A percentile compares a stretch with the other conserved stretches of the same genome.
Conservation (phyloP, 495 filamentous ascomycete species). For the Staphylotrichum longicolle region DNA sequence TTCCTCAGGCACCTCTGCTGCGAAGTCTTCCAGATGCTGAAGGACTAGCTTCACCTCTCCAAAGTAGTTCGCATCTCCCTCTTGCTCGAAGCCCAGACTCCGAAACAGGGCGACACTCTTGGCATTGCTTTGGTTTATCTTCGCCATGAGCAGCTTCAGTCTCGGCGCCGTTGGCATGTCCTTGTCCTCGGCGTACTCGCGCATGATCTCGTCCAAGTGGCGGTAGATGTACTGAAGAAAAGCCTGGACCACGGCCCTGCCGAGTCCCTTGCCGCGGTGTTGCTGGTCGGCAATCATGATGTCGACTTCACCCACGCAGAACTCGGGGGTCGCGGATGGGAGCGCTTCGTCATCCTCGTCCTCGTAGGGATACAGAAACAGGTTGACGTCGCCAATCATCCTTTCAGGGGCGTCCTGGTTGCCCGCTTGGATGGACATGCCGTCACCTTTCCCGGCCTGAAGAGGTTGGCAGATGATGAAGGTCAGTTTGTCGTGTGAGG, state of each 20-base stretch:
- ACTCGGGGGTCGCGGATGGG: background rate
- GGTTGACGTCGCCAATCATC: constrained; percentile 86
- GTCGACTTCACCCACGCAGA: constrained; percentile 71
- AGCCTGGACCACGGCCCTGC: constrained; percentile 59
- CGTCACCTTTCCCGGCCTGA: background rate
- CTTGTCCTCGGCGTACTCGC: constrained; percentile 51
- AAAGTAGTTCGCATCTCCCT: constrained; percentile 50
- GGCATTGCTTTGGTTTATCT: constrained; percentile 44
- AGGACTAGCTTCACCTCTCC: constrained; percentile 49
- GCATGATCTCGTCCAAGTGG: constrained; percentile 51
- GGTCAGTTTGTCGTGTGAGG: constrained; percentile 70
- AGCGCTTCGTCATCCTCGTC: constrained; percentile 32
- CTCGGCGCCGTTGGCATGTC: constrained; percentile 5
- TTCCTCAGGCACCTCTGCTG: constrained; percentile 16
- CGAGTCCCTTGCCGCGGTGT: constrained; percentile 62
- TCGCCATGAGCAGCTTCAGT: constrained; percentile 44
- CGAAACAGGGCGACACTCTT: constrained; percentile 46
- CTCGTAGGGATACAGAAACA: constrained; percentile 64
- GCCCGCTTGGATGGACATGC: constrained; percentile 28
- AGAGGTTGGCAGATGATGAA: constrained; percentile 63
- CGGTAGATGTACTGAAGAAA: constrained; percentile 65
- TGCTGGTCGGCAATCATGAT: constrained; percentile 74
- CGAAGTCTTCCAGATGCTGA: constrained; percentile 24
- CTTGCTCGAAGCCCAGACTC: constrained; percentile 45
- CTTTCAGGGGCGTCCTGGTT: constrained; percentile 50